Conservation (phyloP, 169 alveolate genomes). For the Cryptosporidium andersoni region DNA sequence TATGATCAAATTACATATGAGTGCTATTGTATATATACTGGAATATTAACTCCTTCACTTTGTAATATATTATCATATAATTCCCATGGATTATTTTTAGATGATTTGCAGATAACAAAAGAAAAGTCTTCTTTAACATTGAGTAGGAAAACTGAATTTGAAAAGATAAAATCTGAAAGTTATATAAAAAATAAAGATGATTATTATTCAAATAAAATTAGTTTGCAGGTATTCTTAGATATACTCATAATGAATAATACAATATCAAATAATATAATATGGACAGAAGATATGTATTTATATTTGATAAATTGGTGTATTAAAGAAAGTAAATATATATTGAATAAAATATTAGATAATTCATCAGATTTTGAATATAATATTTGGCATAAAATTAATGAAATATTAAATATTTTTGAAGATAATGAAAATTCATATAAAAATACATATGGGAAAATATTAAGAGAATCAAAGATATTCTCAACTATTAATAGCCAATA, state of each 20-base stretch:
- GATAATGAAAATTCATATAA: constrained; percentile 17
- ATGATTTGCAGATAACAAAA: too few species aligned
- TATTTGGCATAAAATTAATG: not conserved
- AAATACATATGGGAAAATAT: not conserved
- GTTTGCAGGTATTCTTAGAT: too few species aligned
- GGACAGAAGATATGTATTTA: constrained; percentile 54
- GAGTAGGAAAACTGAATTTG: too few species aligned
- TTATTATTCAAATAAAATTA: too few species aligned
- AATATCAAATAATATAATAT: constrained; percentile 41
- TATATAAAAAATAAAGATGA: too few species aligned
- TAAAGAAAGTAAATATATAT: not conserved
- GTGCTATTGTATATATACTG: too few species aligned
- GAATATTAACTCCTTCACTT: constrained; percentile 42
- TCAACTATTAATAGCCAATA: not conserved
- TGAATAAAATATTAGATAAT: not conserved
- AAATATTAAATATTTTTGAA: constrained; percentile 19
- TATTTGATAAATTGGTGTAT: constrained; percentile 32
- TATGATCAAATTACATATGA: too few species aligned
- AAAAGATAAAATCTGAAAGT: too few species aligned
- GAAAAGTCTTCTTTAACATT: too few species aligned
- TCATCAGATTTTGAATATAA: not conserved
- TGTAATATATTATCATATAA: constrained; percentile 7
- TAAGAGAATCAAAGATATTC: too few species aligned
- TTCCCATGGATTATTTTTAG: too few species aligned
- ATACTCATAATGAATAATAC: not conserved